Conservation (phyloP, 1,284 basidiomycete species). For the Boletus semigastroideus region DNA sequence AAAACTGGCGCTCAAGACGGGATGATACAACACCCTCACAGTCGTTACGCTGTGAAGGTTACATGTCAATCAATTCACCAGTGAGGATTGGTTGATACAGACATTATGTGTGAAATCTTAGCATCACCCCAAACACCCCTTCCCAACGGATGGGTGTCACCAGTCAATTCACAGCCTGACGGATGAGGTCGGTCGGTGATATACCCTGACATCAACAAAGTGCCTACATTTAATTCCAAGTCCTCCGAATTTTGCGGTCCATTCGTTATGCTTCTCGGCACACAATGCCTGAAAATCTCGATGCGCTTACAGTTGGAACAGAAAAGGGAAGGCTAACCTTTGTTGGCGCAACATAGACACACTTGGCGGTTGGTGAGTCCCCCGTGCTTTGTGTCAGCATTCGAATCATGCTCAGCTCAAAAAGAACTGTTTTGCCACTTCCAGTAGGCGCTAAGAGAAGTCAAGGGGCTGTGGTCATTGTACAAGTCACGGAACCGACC, state of each 20-base stretch:
- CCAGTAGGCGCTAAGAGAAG: slow-evolving; percentile 78
- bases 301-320: not conserved
- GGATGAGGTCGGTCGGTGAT: not conserved
- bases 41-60: slow-evolving; percentile 64
- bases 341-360: slow-evolving; percentile 93
- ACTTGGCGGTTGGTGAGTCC: slow-evolving; percentile 50
- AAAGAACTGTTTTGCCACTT: slow-evolving; percentile 91
- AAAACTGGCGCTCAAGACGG: slow-evolving; percentile 3
- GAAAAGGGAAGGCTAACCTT: slow-evolving; percentile 53
- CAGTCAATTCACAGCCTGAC: slow-evolving; percentile 86
- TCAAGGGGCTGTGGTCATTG: slow-evolving; percentile 6
- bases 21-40: slow-evolving; percentile 38
- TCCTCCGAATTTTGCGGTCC: slow-evolving; percentile 75
- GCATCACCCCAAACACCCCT: slow-evolving; percentile 70
- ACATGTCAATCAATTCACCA: slow-evolving; percentile 7
- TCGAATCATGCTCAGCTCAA: slow-evolving; percentile 87
- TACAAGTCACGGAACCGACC: slow-evolving; percentile 45
- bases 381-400: slow-evolving; percentile 56
- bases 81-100: slow-evolving; percentile 12
- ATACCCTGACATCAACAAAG: not conserved
- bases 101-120: slow-evolving; percentile 78
- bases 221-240: slow-evolving; percentile 72
- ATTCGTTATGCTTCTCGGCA: slow-evolving; percentile 81
- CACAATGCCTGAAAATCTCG: slow-evolving; percentile 70
- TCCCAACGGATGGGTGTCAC: slow-evolving; percentile 73